phyloP scores from a whole-genome alignment of 148 eudicot species.

The Rhododendron henanense region DNA sequence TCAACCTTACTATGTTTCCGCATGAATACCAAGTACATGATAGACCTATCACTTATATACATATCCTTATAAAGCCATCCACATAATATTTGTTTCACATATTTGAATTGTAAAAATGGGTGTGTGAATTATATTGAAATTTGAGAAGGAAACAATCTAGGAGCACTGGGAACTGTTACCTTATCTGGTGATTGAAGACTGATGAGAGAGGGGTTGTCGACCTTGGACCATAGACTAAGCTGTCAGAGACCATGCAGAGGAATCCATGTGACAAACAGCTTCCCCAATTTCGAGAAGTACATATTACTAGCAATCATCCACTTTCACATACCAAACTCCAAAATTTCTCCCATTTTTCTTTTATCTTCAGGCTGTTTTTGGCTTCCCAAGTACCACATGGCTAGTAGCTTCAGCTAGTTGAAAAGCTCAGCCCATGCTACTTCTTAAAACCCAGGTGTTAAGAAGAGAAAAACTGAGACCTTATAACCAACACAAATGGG shows the following conservation, averaged over 20 bases:
- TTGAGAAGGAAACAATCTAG: not conserved
- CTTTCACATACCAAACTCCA: slow-evolving; percentile 6
- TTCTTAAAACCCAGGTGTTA: no score
- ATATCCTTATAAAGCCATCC: not conserved
- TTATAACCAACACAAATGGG: no score
- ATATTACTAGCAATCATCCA: slow-evolving; percentile 18
- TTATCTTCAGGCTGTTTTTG: not conserved
- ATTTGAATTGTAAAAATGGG: not conserved
- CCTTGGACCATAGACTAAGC: slow-evolving; percentile 41
- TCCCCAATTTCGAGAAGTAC: slow-evolving; percentile 15
- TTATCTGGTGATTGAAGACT: slow-evolving; percentile 41
- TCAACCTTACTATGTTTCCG: not conserved
- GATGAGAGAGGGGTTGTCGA: slow-evolving; percentile 26
- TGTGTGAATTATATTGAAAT: not conserved
- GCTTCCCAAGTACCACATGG: slow-evolving; percentile 10
- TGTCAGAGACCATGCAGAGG: slow-evolving; percentile 41
- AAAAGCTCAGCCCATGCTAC: no score
- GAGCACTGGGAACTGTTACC: slow-evolving; percentile 25
- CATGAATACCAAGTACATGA: not conserved
- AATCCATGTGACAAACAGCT: slow-evolving; percentile 48
- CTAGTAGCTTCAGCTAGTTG: slow-evolving; percentile 2
- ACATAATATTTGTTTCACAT: not conserved
- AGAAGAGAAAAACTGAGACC: no score
- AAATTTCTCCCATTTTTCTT: not conserved
- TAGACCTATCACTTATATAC: not conserved